These are phyloP conservation scores for Syzygium jambos DNA, from an alignment of 345 rosid genomes.

Conservation along the genomic window DNA sequence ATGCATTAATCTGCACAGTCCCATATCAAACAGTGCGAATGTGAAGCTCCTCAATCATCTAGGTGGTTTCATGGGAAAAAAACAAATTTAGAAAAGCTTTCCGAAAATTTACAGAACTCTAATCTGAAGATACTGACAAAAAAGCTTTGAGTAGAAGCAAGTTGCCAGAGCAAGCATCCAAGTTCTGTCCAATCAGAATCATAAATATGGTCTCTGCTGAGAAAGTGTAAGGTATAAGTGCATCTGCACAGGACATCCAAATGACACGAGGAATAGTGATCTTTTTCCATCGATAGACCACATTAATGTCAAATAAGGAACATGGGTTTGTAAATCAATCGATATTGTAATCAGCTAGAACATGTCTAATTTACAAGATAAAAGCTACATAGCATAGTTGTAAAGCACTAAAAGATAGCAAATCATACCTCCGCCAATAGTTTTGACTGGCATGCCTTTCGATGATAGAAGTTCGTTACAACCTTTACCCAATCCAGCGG, in stretches of 20 bases:
- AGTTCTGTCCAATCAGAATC: not conserved
- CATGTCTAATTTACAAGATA: not conserved
- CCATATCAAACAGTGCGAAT: not conserved
- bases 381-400: not conserved
- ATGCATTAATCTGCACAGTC: not conserved
- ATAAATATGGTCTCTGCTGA: not conserved
- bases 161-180: not conserved
- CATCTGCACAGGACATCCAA: not conserved
- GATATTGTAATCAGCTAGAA: not conserved
- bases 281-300: not conserved
- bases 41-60: not conserved
- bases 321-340: not conserved
- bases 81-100: not conserved
- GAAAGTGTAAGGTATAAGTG: not conserved
- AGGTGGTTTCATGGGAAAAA: not conserved
- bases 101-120: not conserved
- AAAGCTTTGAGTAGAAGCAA: not conserved
- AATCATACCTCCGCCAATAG: conserved; percentile 13
- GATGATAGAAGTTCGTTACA: conserved; percentile 30
- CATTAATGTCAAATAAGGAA: not conserved
- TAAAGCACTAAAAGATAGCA: not conserved
- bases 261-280: not conserved
- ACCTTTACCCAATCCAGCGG: conserved; percentile 18
- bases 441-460: conserved; percentile 25
- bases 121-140: not conserved